Conservation (phyloP, 139 green algal species). For the Gonium pectorale region DNA sequence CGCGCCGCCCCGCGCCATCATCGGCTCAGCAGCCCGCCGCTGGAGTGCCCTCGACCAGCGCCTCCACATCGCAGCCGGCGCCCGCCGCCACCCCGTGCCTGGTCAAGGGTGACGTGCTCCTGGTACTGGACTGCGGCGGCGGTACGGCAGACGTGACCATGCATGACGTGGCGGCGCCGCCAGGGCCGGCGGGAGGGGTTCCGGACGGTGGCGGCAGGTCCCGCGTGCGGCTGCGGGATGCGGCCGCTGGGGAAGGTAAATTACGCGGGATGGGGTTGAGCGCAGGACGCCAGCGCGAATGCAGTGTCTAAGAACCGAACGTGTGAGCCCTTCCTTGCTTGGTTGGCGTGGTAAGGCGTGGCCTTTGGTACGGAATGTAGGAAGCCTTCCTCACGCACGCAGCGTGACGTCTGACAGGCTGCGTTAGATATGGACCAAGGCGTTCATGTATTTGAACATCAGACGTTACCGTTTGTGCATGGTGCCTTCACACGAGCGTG, state of each 20-base stretch:
- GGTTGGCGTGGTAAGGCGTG: no score
- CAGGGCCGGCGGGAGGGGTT: background rate
- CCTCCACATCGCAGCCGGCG: background rate
- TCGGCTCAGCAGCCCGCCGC: background rate
- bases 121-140: slow-evolving; percentile 39
- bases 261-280: background rate
- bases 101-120: slow-evolving; percentile 6
- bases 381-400: no score
- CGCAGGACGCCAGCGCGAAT: background rate
- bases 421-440: no score
- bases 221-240: slow-evolving; percentile 9
- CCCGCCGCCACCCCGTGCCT: background rate
- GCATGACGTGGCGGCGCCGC: background rate
- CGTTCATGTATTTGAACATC: no score
- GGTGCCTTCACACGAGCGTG: no score
- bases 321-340: no score
- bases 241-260: background rate
- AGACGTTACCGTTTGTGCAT: no score
- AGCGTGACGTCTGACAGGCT: no score
- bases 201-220: background rate
- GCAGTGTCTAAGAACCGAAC: no score
- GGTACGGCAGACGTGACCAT: slow-evolving; percentile 33
- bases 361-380: no score
- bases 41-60: no score
- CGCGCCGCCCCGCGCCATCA: background rate